Evolutionary conservation across 176 grass and related monocot genomes (phyloP).

Genomic region (Rhipidocladum racemiflorum): DNA sequence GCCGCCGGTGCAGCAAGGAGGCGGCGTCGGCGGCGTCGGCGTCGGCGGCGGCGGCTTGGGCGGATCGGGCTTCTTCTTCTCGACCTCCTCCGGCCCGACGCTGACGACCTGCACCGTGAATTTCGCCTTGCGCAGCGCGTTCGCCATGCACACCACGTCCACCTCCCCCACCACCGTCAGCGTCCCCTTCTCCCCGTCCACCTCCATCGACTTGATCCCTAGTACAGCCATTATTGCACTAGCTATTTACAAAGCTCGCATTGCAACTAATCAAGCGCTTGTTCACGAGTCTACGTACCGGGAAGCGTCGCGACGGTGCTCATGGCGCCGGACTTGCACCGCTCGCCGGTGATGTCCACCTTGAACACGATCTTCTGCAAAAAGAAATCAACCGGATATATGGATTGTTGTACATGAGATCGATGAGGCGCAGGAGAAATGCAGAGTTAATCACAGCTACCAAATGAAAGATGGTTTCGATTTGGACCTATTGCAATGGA

Average conservation of each 20-base stretch:
- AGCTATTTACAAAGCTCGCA: neutral
- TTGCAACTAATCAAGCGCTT: neutral
- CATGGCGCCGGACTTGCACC: slow-evolving; percentile 52
- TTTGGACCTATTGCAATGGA: neutral
- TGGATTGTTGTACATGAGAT: neutral
- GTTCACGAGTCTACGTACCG: slow-evolving; percentile 22
- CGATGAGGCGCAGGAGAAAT: neutral
- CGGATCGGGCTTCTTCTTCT: slow-evolving; percentile 35
- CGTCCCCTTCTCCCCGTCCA: slow-evolving; percentile 55
- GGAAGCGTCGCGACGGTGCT: slow-evolving; percentile 31
- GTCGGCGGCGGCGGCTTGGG: slow-evolving; percentile 28
- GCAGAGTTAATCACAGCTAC: neutral
- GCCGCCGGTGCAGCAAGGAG: neutral
- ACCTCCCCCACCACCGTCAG: slow-evolving; percentile 60
- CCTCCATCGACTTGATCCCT: slow-evolving; percentile 62
- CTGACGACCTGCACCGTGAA: slow-evolving; percentile 35
- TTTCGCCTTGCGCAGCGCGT: slow-evolving; percentile 46
- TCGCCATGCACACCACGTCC: slow-evolving; percentile 46
- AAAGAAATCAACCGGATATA: neutral
- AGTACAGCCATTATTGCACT: neutral
- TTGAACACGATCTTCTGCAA: slow-evolving; percentile 77
- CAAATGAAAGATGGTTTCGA: neutral
- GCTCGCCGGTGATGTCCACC: slow-evolving; percentile 38
- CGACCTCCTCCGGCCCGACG: slow-evolving; percentile 60
- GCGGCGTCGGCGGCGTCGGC: neutral